phyloP scores from a whole-genome alignment of 305 asterid genomes.

The Salvia sclarea region DNA sequence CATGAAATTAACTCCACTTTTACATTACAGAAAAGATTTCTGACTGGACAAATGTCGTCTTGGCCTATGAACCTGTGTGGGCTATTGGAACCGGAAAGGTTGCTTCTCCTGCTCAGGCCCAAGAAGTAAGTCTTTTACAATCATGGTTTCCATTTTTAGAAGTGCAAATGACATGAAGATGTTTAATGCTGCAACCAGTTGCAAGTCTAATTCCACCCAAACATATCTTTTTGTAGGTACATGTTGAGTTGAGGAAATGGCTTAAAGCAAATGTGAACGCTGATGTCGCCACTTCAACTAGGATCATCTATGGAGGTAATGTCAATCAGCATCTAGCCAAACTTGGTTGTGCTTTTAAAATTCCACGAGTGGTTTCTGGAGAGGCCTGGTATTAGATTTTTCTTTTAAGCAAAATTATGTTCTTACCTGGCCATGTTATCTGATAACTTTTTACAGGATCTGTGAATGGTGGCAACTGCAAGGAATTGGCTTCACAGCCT shows the following conservation, averaged over 20 bases:
- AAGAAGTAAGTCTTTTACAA: slow-evolving; percentile 67
- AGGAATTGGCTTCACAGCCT: slow-evolving; percentile 74
- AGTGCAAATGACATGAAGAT: slow-evolving; percentile 2
- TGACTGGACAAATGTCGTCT: slow-evolving; percentile 82
- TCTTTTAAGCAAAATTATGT: too few species aligned
- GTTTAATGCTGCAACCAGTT: slow-evolving; percentile 9
- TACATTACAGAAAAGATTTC: slow-evolving; percentile 58
- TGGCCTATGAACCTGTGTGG: slow-evolving; percentile 99
- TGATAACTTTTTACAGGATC: slow-evolving; percentile 53
- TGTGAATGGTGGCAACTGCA: slow-evolving; percentile 82
- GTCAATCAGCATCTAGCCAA: not conserved
- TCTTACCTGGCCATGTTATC: not conserved
- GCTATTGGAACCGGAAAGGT: slow-evolving; percentile 99
- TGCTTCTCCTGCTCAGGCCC: slow-evolving; percentile 96
- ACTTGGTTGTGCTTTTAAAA: not conserved
- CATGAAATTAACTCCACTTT: slow-evolving; percentile 20
- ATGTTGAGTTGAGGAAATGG: slow-evolving; percentile 91
- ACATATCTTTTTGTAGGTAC: slow-evolving; percentile 61
- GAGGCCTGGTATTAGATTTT: not conserved
- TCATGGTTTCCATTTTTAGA: slow-evolving; percentile 11
- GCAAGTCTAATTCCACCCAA: slow-evolving; percentile 20
- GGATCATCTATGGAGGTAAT: slow-evolving; percentile 96
- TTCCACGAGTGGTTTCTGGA: not conserved
- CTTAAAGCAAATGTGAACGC: slow-evolving; percentile 62
- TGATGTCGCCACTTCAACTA: slow-evolving; percentile 75